Conservation (phyloP, 1,284 basidiomycete species). For the Hypsizygus ulmarius region DNA sequence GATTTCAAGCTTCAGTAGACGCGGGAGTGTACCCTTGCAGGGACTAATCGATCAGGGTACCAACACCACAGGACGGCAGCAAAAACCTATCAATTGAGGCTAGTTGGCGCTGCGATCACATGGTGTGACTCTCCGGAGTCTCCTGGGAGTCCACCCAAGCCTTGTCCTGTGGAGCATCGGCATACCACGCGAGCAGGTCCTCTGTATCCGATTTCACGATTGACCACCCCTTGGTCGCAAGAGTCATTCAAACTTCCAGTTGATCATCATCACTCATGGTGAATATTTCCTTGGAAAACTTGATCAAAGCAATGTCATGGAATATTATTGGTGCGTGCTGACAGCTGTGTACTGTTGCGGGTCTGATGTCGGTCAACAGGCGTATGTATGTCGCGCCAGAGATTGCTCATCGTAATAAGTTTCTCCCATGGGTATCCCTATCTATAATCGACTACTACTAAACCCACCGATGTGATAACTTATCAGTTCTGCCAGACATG, state of each 20-base stretch:
- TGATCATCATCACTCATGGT: slow-evolving; percentile 97
- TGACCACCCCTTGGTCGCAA: too few relatives aligned
- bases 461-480: neutral
- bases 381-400: too few relatives aligned
- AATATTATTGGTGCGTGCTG: slow-evolving; percentile 79
- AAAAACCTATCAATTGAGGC: too few relatives aligned
- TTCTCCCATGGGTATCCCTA: too few relatives aligned
- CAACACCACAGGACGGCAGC: neutral
- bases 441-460: neutral
- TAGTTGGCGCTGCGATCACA: too few relatives aligned
- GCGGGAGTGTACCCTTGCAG: slow-evolving; percentile 45
- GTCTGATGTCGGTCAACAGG: slow-evolving; percentile 28
- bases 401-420: neutral
- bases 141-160: too few relatives aligned
- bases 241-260: slow-evolving; percentile 90
- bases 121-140: too few relatives aligned
- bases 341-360: neutral
- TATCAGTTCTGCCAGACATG: too few relatives aligned
- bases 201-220: too few relatives aligned
- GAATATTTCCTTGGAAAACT: slow-evolving; percentile 85
- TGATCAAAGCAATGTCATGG: slow-evolving; percentile 84
- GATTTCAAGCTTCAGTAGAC: slow-evolving; percentile 39
- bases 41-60: too few relatives aligned
- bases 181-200: too few relatives aligned
- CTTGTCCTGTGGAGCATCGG: too few relatives aligned